Conservation (phyloP, 345 rosid species). For the Linum lewisii region DNA sequence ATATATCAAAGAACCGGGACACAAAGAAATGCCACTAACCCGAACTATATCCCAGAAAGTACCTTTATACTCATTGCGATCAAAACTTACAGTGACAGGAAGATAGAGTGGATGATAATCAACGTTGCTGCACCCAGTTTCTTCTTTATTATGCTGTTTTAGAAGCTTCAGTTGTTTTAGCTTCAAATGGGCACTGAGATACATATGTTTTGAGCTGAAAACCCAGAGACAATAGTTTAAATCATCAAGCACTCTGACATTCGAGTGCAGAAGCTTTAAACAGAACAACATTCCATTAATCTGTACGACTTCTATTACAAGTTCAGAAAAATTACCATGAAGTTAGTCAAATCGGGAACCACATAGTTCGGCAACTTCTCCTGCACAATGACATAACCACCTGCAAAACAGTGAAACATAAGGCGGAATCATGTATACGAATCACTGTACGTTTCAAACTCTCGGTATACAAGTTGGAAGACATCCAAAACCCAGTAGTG, state of each 20-base stretch:
- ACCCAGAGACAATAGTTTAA: not conserved
- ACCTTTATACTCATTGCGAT: not conserved
- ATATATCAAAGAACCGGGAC: no score
- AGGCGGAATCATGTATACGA: no score
- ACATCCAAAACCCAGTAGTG: no score
- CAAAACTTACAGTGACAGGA: not conserved
- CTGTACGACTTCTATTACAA: not conserved
- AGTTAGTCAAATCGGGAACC: slow-evolving; percentile 71
- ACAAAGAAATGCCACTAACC: no score
- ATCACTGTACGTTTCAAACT: no score
- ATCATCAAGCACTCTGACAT: slow-evolving; percentile 8
- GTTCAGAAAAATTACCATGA: slow-evolving; percentile 35
- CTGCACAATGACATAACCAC: slow-evolving; percentile 67
- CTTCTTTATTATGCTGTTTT: slow-evolving; percentile 28
- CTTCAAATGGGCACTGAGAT: slow-evolving; percentile 37
- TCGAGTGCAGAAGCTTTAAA: no score
- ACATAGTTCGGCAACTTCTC: slow-evolving; percentile 74
- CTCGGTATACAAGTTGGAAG: no score
- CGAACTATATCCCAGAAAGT: no score
- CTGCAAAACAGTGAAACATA: slow-evolving; percentile 23
- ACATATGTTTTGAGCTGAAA: slow-evolving; percentile 65
- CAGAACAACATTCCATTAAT: not conserved
- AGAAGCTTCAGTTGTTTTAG: slow-evolving; percentile 34
- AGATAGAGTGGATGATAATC: not conserved
- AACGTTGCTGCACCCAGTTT: not conserved